Evolutionary conservation across 352 stramenopile species (phyloP), one percentile per base, ranked within the genome.

Genomic region (Pythium chondricola): DNA sequence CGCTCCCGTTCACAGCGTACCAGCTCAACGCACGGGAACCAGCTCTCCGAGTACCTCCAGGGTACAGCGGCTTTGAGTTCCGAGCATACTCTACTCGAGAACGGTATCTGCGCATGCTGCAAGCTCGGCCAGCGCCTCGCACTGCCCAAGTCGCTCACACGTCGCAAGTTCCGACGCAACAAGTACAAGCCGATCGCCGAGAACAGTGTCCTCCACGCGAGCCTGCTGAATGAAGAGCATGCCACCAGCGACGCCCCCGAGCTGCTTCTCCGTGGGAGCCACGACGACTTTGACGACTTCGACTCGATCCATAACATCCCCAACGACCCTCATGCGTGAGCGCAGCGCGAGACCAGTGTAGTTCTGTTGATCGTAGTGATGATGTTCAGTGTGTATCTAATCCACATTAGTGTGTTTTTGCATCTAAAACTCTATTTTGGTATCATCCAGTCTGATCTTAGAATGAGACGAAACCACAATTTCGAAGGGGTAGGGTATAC

Each of bases 221-320:
- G 62, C 22, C 41, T 83, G 35, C 53, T 83, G 5, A 61, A 77
- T 10, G 64, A 78, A 3, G 63, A 75, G 17, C 42, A 61, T 29
- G 36, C 8, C 35, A 33, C 29, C 6, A 53, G 45, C 43, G 43
- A 35, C 37, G 20, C 35, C 30, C 35, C 49, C 24, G 41, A 66
- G 39, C 14, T 65, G 54, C 56, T 48, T 37, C 31, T 56, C 38
- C 48, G 48, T n/a, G 22, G 32, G 18, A 60, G 52, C 37, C 27
- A 52, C 10, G 58, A 61, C 42, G 68, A 78, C 9, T 64, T 75
- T 47, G 48, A 80, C 8, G 68, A 63, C 16, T 72, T 80, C 16
- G 64, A 80, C 27, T 62, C 61, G 16, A 58, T 72, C 44, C 53
- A 61, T 44, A 41, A 46, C 21, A 27, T 46, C 8, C 10, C 24